These are phyloP conservation scores for Colletotrichum caudatum DNA, from an alignment of 2,329 filamentous ascomycete species.

Conservation along the genomic window DNA sequence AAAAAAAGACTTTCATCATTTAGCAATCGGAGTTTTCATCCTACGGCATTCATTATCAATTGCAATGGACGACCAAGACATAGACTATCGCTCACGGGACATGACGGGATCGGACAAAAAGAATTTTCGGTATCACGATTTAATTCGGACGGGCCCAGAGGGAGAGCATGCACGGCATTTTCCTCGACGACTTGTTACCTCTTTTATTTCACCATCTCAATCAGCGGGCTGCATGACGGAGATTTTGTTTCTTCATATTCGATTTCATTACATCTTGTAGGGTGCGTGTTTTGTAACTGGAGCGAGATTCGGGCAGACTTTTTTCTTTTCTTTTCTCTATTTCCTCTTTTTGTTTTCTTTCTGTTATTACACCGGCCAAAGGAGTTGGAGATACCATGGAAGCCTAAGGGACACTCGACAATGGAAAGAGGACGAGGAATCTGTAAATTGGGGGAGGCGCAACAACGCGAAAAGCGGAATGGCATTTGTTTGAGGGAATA, in stretches of 20 bases:
- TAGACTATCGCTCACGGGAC: constrained; percentile 40
- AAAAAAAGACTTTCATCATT: constrained; percentile 8
- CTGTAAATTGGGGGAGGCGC: constrained; percentile 2
- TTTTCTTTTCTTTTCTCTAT: not conserved
- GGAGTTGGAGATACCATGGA: constrained; percentile 41
- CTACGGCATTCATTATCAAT: constrained; percentile 34
- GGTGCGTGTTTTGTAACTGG: constrained; percentile 24
- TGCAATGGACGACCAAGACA: constrained; percentile 43
- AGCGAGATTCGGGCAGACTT: constrained; percentile 1
- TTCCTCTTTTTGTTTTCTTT: constrained; percentile 8
- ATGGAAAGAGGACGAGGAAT: constrained; percentile 8
- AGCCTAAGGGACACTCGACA: constrained; percentile 22
- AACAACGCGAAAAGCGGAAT: constrained; percentile 10
- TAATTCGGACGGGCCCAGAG: constrained; percentile 28
- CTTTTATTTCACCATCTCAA: constrained; percentile 33
- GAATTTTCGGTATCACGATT: constrained; percentile 16
- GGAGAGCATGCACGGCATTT: constrained; percentile 24
- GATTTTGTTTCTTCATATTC: constrained; percentile 27
- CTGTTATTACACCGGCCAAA: constrained; percentile 10
- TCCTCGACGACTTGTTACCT: constrained; percentile 38
- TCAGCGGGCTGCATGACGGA: constrained; percentile 38
- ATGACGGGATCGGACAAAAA: constrained; percentile 32
- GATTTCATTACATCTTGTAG: constrained; percentile 24
- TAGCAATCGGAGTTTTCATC: constrained; percentile 35
- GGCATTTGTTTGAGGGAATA: constrained; percentile 19